Evolutionary conservation across 2,329 filamentous ascomycete genomes (phyloP), one percentile per base, ranked within the genome.

Genomic region (Trichoderma atroviride): DNA sequence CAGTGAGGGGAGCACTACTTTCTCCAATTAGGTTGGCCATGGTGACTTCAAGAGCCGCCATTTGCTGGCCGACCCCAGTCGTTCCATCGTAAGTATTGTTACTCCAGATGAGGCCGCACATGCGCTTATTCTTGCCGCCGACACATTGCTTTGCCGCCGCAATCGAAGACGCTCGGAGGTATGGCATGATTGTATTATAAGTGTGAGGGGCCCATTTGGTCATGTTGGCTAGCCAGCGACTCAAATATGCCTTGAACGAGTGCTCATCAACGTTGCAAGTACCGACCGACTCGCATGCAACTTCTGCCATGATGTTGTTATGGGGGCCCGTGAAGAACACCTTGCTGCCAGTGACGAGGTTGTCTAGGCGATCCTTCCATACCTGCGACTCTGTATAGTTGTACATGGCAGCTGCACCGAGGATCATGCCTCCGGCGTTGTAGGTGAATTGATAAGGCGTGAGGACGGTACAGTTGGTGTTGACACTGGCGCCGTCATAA

Each of bases 331-430:
- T 82, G 78, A 90, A 90, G 72, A 89, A 88, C 16, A 87, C 78
- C 55, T 82, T 79, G 5, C 82, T 83, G 22, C 82, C 86, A 50
- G 84, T 82, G 11, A 91, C 77, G 13, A 91, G 78, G 1, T 85
- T 86, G 67, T 88, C 83, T 5, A 89, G 80, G 2, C 88, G 84
- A 63, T 85, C 81, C 69, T 85, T 84, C 89, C 89, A 92, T 7
- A 82, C 78, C 3, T 81, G 75, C 37, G 81, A 80, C 74, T 79
- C 78, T 24, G 81, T 83, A 73, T 92, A 83, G 76, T 91, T 91
- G 76, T 89, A 91, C 86, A 92, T 89, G 75, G 88, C 89, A 2
- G 90, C 89, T 0, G 87, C 86, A 10, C 90, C 90, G 2, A 88
- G 84, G 52, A 93, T 83, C 75, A 89, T 89, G 9, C 85, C 86